Evolutionary conservation across 257 asterid species (phyloP).

Genomic region (Ballota nigra): DNA sequence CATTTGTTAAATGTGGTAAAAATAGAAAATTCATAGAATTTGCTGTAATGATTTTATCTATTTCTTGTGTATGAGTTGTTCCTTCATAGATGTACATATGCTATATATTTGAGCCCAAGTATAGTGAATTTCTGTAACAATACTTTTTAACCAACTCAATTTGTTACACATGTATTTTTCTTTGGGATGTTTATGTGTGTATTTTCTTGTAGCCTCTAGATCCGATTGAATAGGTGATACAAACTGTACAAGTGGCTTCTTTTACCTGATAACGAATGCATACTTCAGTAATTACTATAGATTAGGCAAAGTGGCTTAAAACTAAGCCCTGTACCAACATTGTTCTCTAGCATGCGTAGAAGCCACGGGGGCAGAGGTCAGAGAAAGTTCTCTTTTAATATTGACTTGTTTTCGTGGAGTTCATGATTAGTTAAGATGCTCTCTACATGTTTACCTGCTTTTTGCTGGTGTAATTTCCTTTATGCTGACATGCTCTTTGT

Average conservation of each 20-base stretch:
- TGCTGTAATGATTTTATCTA: not conserved
- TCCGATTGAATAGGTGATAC: not conserved
- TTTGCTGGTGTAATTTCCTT: too few species aligned
- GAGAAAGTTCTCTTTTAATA: too few species aligned
- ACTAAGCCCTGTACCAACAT: too few species aligned
- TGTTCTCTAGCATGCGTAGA: too few species aligned
- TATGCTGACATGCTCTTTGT: too few species aligned
- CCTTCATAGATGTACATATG: not conserved
- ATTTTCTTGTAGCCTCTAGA: not conserved
- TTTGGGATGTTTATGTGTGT: not conserved
- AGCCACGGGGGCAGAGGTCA: too few species aligned
- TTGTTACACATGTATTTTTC: not conserved
- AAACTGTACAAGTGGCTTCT: not conserved
- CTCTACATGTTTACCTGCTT: too few species aligned
- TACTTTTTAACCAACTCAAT: not conserved
- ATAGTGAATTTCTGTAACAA: not conserved
- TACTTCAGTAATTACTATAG: not conserved
- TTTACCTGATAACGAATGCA: not conserved
- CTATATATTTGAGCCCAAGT: not conserved
- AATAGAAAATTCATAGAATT: too few species aligned
- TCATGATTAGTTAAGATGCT: too few species aligned
- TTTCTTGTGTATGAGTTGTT: constrained; percentile 4
- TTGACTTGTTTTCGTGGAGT: too few species aligned
- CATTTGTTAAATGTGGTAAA: not conserved
- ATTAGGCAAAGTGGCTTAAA: too few species aligned